Percentiles rank a stretch among this genome's conserved stretches.
These are phyloP conservation scores for Viola pubescens DNA, from an alignment of 441 rosid species.

Conservation along the genomic window DNA sequence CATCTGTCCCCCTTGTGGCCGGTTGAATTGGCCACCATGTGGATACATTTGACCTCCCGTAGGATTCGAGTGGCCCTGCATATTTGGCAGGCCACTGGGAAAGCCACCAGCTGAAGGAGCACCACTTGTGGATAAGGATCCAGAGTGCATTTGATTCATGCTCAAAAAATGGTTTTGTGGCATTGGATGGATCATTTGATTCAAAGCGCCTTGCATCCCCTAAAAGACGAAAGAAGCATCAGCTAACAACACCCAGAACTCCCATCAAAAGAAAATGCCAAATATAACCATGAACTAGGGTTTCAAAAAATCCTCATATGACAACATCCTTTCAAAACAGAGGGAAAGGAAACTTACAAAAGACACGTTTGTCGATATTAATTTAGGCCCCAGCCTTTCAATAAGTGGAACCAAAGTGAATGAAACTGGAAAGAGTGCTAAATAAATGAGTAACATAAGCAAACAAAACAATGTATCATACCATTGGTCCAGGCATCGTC, in stretches of 20 bases:
- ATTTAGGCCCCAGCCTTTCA: neutral
- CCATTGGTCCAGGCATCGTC: conserved; percentile 70
- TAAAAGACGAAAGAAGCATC: conserved; percentile 11
- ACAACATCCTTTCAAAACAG: too few species aligned
- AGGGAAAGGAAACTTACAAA: too few species aligned
- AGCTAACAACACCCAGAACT: neutral
- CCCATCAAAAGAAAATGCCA: too few species aligned
- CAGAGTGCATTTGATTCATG: conserved; percentile 59
- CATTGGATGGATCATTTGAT: conserved; percentile 66
- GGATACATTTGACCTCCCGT: conserved; percentile 57
- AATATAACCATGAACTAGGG: too few species aligned
- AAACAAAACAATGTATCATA: conserved; percentile 23
- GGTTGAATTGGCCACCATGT: conserved; percentile 70
- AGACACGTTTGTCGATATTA: neutral
- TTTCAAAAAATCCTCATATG: too few species aligned
- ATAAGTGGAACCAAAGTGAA: neutral
- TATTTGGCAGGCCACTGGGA: conserved; percentile 57
- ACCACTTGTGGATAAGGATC: conserved; percentile 37
- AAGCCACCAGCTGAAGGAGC: conserved; percentile 58
- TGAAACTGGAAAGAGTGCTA: neutral
- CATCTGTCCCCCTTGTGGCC: conserved; percentile 72
- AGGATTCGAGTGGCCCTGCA: conserved; percentile 68
- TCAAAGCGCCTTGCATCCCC: conserved; percentile 96
- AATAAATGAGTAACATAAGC: neutral
- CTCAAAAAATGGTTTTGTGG: conserved; percentile 88